Percentiles rank a stretch among this genome's conserved stretches.
phyloP scores from a whole-genome alignment of 2,329 filamentous ascomycete species.

The Aurifilum marmelostoma region DNA sequence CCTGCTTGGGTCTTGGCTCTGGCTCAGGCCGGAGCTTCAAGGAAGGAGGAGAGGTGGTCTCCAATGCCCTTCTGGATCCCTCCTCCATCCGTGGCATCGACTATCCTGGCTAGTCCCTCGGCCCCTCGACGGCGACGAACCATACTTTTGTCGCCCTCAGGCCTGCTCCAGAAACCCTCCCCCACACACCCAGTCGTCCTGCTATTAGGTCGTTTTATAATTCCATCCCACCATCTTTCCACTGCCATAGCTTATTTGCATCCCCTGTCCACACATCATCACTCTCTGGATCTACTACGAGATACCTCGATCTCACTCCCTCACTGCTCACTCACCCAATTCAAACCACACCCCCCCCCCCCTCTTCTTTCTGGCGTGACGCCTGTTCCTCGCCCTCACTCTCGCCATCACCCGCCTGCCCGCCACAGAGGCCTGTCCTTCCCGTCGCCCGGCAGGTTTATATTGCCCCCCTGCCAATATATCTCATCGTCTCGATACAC shows the following conservation, averaged over 20 bases:
- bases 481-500: slow-evolving; percentile 14
- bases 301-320: background rate
- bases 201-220: slow-evolving; percentile 9
- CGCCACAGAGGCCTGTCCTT: slow-evolving; percentile 7
- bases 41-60: background rate
- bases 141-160: slow-evolving; percentile 20
- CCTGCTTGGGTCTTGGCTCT: slow-evolving; percentile 15
- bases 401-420: background rate
- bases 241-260: slow-evolving; percentile 22
- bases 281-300: background rate
- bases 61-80: slow-evolving; percentile 5
- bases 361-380: slow-evolving; percentile 13
- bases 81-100: slow-evolving; percentile 18
- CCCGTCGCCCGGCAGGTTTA: slow-evolving; percentile 22
- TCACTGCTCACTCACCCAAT: background rate
- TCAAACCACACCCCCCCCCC: no score
- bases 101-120: slow-evolving; percentile 24
- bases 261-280: slow-evolving; percentile 21
- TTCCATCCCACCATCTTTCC: slow-evolving; percentile 20
- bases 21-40: slow-evolving; percentile 8
- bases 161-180: background rate
- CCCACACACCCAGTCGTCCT: no score
- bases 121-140: slow-evolving; percentile 22
- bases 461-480: slow-evolving; percentile 21
- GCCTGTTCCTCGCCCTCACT: slow-evolving; percentile 9